Evolutionary conservation across 1,139 yeast species (phyloP).

Genomic region (Magnusiomyces suaveolens): DNA sequence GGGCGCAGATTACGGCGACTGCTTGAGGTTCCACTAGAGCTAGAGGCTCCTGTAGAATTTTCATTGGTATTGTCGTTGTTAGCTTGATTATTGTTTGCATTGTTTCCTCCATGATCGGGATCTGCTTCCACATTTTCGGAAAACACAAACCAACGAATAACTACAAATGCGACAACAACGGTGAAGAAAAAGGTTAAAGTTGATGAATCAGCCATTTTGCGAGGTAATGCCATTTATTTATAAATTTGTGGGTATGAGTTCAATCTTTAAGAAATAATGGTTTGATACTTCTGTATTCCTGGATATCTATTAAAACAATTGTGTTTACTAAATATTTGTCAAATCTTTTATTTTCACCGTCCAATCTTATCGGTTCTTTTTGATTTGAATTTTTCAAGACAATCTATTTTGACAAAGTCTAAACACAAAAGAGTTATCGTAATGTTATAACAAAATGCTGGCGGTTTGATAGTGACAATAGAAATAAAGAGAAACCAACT

Average conservation of each 20-base stretch:
- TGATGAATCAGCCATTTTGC: constrained; percentile 40
- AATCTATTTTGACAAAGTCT: too few species aligned
- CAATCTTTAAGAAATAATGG: too few species aligned
- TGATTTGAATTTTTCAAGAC: too few species aligned
- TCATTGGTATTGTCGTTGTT: not conserved
- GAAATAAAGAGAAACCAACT: too few species aligned
- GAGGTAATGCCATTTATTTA: not conserved
- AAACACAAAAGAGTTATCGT: too few species aligned
- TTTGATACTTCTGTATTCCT: too few species aligned
- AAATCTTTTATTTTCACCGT: too few species aligned
- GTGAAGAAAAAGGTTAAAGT: constrained; percentile 44
- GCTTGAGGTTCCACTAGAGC: not conserved
- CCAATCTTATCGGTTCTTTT: too few species aligned
- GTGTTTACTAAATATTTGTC: too few species aligned
- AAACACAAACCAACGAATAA: constrained; percentile 52
- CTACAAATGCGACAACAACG: constrained; percentile 43
- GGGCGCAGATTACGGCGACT: constrained; percentile 7
- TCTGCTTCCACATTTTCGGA: constrained; percentile 34
- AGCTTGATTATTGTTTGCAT: not conserved
- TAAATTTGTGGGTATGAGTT: not conserved
- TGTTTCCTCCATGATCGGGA: constrained; percentile 5
- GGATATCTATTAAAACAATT: too few species aligned
- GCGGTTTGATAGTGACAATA: too few species aligned
- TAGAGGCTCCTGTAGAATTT: not conserved
- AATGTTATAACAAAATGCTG: too few species aligned